Evolutionary conservation across 352 stramenopile species (phyloP).

Genomic region (Pythium aristosporum): DNA sequence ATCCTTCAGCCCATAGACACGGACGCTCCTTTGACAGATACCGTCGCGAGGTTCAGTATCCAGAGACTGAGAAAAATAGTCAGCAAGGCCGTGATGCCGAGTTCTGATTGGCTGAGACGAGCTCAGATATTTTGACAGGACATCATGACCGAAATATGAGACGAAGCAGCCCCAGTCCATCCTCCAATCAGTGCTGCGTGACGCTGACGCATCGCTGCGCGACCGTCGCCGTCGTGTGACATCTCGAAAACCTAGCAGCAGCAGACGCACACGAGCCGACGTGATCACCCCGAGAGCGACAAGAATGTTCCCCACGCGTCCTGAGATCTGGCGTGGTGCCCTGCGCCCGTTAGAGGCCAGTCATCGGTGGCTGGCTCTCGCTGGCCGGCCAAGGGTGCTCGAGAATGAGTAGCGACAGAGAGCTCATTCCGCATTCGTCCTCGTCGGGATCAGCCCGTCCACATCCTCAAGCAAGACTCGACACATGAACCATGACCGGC

Average conservation of each 20-base stretch:
- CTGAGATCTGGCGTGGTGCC: not conserved
- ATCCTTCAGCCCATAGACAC: no score
- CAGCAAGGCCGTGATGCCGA: not conserved
- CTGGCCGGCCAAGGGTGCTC: not conserved
- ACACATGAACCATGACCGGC: constrained; percentile 23
- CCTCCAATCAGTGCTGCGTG: not conserved
- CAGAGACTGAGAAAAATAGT: no score
- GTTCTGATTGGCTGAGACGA: constrained; percentile 10
- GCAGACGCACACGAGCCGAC: not conserved
- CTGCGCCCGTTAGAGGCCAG: not conserved
- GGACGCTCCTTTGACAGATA: no score
- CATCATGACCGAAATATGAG: constrained; percentile 8
- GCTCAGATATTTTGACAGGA: not conserved
- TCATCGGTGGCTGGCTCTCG: not conserved
- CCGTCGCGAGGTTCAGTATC: no score
- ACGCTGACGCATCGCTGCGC: constrained; percentile 11
- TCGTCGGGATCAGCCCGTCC: not conserved
- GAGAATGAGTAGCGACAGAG: not conserved
- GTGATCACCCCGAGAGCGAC: not conserved
- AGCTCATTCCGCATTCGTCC: constrained; percentile 10
- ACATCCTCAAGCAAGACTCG: not conserved
- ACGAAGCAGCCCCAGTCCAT: constrained; percentile 11
- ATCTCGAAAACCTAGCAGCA: not conserved
- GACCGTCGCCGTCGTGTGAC: not conserved
- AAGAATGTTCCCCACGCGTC: constrained; percentile 14